Base-by-base conservation (phyloP, 2,329 filamentous ascomycete genomes). In the Mycogone perniciosa region DNA sequence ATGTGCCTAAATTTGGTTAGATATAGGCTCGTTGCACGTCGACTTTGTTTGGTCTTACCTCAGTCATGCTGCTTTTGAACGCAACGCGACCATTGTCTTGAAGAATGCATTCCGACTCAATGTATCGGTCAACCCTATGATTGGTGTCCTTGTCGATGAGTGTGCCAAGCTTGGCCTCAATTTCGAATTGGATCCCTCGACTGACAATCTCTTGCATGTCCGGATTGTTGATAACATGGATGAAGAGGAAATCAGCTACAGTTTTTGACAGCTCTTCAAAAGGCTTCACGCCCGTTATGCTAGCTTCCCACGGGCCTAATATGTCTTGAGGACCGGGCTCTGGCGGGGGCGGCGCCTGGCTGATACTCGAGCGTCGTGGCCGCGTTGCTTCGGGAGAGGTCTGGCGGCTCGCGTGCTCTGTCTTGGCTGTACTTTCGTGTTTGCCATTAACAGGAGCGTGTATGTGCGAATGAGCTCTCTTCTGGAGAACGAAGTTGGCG, bases 111-210 rank as follows among this genome's bases (percentile, higher is more conserved):
- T 93, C 87, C 1, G 88, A 85, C 26, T 77, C 67, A 4, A 93
- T 76, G 5, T 82, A 81, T 7, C 91, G 69, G 7, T 78, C 72
- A 29, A 91, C 72, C n/a, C 89, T 79, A 43, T 84, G 76, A 51
- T 85, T 81, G 6, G 82, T 87, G 54, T 85, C 80, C 62, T 82
- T 83, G 65, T 89, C 84, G 51, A 92, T 80, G 10, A 97, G 76
- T 29, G 83, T 85, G 13, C 93, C 93, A 44, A 97, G 75, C 67
- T 97, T 97, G 7, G 90, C 93, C 71, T 99, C 93, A 49, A 99
- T 88, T 68, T 99, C 93, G 48, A 96, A 84, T 54, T 89, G 80
- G 10, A 90, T 85, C 6, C 82, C 82, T 11, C 80, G 76, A 46
- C 79, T 78, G 11, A 73, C 68, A 20, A 86, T 79, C 58, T 86